These are phyloP conservation scores for Vinca minor DNA, from an alignment of 257 asterid genomes.

Conservation along the genomic window DNA sequence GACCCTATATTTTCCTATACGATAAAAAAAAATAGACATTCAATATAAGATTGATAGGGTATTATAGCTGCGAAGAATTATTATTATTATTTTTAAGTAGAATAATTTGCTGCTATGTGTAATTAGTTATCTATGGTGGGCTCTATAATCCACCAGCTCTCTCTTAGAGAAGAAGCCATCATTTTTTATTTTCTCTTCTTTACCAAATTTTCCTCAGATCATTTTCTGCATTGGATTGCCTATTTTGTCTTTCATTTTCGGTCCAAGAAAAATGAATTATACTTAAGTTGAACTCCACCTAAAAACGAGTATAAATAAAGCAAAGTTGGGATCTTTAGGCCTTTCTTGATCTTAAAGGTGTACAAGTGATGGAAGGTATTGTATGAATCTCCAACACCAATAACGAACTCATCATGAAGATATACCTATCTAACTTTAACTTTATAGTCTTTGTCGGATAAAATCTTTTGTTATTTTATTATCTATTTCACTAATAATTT, in stretches of 20 bases:
- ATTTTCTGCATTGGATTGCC: background rate
- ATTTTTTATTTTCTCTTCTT: conserved; percentile 3
- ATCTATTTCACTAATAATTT: too few species aligned
- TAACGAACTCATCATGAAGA: background rate
- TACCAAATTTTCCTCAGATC: background rate
- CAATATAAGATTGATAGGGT: too few species aligned
- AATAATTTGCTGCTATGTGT: conserved; percentile 8
- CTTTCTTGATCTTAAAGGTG: conserved; percentile 15
- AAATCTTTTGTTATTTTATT: too few species aligned
- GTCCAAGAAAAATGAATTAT: conserved; percentile 14
- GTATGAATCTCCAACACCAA: conserved; percentile 10
- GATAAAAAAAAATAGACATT: too few species aligned
- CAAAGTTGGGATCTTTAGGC: conserved; percentile 7
- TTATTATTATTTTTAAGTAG: too few species aligned
- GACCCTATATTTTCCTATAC: too few species aligned
- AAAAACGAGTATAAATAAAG: conserved; percentile 18
- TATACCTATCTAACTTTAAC: background rate
- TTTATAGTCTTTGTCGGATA: too few species aligned
- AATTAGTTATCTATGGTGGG: conserved; percentile 36
- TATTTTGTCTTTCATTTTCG: background rate
- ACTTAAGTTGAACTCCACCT: conserved; percentile 27
- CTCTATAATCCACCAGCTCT: conserved; percentile 27
- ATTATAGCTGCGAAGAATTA: too few species aligned
- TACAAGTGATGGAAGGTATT: conserved; percentile 1
- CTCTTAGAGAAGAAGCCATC: conserved; percentile 49